A percentile compares a stretch with the other conserved stretches of the same genome.
Evolutionary conservation across 495 filamentous ascomycete genomes (phyloP).

Genomic region (Terfezia boudieri): DNA sequence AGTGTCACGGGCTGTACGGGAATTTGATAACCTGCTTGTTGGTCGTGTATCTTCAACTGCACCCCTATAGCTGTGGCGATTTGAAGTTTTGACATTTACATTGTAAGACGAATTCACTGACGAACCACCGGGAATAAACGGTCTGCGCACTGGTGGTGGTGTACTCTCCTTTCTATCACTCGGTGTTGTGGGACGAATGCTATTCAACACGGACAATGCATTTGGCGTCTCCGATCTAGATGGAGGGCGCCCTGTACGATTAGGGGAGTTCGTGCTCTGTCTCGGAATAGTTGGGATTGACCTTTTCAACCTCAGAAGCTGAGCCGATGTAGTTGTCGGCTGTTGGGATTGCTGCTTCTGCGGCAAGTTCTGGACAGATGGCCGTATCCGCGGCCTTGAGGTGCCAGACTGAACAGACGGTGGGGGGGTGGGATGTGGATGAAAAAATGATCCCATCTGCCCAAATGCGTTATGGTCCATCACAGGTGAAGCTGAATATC

Average conservation of each 20-base stretch:
- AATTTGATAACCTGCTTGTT: conserved; percentile 24
- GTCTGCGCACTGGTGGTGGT: conserved; percentile 35
- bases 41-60: conserved; percentile 25
- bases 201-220: conserved; percentile 22
- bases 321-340: conserved; percentile 44
- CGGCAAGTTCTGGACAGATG: conserved; percentile 37
- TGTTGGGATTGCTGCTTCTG: conserved; percentile 35
- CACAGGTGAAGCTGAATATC: conserved; percentile 44
- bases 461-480: conserved; percentile 86
- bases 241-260: conserved; percentile 19
- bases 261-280: conserved; percentile 22
- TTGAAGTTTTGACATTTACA: conserved; percentile 45
- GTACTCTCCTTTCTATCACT: conserved; percentile 35
- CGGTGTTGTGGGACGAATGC: conserved; percentile 44
- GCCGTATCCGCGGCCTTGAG: conserved; percentile 22
- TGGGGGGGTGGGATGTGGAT: conserved; percentile 21
- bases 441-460: conserved; percentile 37
- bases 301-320: conserved; percentile 61
- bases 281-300: conserved; percentile 57
- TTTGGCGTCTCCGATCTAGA: conserved; percentile 20
- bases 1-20: conserved; percentile 19
- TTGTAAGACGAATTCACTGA: conserved; percentile 62
- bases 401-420: neutral
- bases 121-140: conserved; percentile 63
- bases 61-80: conserved; percentile 26